These are phyloP conservation scores for Phoma herbarum DNA, from an alignment of 2,329 filamentous ascomycete genomes.

Conservation along the genomic window DNA sequence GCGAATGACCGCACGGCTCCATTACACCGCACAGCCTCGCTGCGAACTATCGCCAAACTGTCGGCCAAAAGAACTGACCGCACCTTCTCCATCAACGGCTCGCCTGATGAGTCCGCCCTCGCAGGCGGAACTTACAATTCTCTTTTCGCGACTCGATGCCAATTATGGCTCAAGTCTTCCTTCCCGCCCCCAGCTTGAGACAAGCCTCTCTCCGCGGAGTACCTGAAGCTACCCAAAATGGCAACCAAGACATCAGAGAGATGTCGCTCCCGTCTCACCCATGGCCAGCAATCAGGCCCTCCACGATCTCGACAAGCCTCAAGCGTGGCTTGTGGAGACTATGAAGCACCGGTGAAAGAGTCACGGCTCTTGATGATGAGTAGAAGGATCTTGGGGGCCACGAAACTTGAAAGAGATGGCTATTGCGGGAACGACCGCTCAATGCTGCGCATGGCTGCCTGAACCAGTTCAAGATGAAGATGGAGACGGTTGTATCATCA, in stretches of 20 bases:
- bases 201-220: slow-evolving; percentile 7
- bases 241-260: background rate
- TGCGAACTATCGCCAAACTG: slow-evolving; percentile 18
- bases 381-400: slow-evolving; percentile 14
- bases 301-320: slow-evolving; percentile 16
- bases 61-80: slow-evolving; percentile 11
- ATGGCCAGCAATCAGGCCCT: slow-evolving; percentile 6
- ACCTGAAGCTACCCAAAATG: slow-evolving; percentile 8
- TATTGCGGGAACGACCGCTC: slow-evolving; percentile 1
- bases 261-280: slow-evolving; percentile 9
- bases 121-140: background rate
- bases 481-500: background rate
- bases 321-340: slow-evolving; percentile 20
- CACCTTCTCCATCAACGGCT: slow-evolving; percentile 4
- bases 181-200: slow-evolving; percentile 11
- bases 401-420: slow-evolving; percentile 11
- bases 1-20: slow-evolving; percentile 8
- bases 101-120: slow-evolving; percentile 15
- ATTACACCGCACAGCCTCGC: slow-evolving; percentile 16
- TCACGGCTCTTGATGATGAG: slow-evolving; percentile 13
- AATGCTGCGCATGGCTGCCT: slow-evolving; percentile 14
- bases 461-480: background rate
- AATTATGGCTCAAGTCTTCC: slow-evolving; percentile 4
- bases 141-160: slow-evolving; percentile 7
- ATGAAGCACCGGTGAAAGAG: slow-evolving; percentile 4